phyloP scores from a whole-genome alignment of 805 yeast species.

The Yarrowia hollandica region DNA sequence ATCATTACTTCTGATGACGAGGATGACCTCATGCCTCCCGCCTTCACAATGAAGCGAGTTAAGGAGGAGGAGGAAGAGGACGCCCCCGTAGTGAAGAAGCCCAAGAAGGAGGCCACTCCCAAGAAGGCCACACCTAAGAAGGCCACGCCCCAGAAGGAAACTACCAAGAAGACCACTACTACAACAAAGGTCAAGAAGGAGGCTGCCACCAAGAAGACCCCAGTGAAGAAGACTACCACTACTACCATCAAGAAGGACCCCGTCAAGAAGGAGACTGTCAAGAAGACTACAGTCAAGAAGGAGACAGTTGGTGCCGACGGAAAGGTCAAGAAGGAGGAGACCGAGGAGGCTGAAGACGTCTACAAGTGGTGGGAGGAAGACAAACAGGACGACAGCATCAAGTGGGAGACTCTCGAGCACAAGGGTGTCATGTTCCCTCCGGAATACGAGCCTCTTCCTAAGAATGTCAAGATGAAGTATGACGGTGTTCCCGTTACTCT shows the following conservation, averaged over 20 bases:
- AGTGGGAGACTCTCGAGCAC: constrained; percentile 86
- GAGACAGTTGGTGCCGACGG: constrained; percentile 29
- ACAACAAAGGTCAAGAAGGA: constrained; percentile 12
- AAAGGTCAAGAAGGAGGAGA: constrained; percentile 28
- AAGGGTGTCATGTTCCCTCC: constrained; percentile 95
- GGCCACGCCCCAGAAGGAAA: neutral
- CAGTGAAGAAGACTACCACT: neutral
- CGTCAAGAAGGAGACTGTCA: constrained; percentile 33
- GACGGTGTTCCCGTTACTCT: constrained; percentile 73
- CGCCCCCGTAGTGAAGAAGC: constrained; percentile 9
- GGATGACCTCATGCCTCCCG: constrained; percentile 25
- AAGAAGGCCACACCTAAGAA: constrained; percentile 20
- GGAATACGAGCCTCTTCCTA: constrained; percentile 81
- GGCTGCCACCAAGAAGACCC: neutral
- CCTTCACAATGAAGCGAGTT: constrained; percentile 18
- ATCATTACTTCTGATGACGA: constrained; percentile 25
- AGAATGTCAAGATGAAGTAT: constrained; percentile 70
- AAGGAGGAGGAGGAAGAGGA: constrained; percentile 11
- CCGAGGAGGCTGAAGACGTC: constrained; percentile 57
- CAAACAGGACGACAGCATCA: constrained; percentile 68
- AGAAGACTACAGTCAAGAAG: constrained; percentile 31
- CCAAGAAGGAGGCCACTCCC: neutral
- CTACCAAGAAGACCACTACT: neutral
- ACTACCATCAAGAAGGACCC: constrained; percentile 23
- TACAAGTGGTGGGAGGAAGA: constrained; percentile 79